Evolutionary conservation across 352 stramenopile genomes (phyloP), one percentile per base, ranked within the genome.

Genomic region (Phytophthora pini): DNA sequence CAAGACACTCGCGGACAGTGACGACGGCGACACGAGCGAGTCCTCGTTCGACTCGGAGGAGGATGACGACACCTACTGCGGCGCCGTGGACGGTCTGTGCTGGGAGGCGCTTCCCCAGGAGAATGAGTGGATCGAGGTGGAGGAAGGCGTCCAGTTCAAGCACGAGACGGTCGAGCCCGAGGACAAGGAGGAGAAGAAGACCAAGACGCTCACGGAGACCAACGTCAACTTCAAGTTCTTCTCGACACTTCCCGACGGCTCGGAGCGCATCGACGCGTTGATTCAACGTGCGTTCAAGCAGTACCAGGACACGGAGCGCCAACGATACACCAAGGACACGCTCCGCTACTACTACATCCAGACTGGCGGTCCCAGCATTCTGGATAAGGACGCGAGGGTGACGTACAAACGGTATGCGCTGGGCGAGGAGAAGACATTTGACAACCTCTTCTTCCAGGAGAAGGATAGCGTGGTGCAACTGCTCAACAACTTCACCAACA

Each of bases 401-500:
- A 50, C 56, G 5, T 73, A 87, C 70, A 88, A 94, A 61, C 77
- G 92, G 29, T 97, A 97, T 65, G 82, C 76, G 12, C 64, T 97
- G 15, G 81, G 77, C 38, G 84, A 96, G 29, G 77, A 92, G 36
- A 97, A 98, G 73, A 95, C 84, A 5, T 97, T 98, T 61, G 75
- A 91, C 6, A 92, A 80, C 46, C 72, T 98, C 22, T 98, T 97
- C 68, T 97, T 97, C 53, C 55, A 82, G 24, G 82, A 97, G 31
- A 98, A 97, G 65, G 39, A 74, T 12, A 56, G 63, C 24, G 65
- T 97, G 26, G 29, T 97, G 26, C 57, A 85, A 40, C 62, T 95
- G 3, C 74, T 97, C 1, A 68, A 94, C 55, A 83, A 93, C 57
- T 97, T 97, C 58, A 61, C 68, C 34, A 79, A 56, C 49, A 82